Conservation (phyloP, 129 eudicot genomes). For the Tagetes erecta region DNA sequence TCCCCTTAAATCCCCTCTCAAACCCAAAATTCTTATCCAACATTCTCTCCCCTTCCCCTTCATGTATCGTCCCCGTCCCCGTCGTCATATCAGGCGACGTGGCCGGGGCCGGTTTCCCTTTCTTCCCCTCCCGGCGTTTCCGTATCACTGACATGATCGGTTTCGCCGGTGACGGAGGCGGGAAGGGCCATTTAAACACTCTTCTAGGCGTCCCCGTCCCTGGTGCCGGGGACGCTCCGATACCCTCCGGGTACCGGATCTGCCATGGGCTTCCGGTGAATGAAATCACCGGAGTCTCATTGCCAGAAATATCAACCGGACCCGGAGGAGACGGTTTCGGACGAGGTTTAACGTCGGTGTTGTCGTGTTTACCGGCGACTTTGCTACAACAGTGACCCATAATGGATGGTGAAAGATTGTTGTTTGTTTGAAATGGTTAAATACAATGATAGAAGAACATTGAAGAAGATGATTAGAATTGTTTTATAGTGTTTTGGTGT, state of each 20-base stretch:
- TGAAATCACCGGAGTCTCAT: slow-evolving; percentile 54
- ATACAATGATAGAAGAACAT: neutral
- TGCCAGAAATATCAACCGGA: neutral
- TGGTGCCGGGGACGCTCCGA: slow-evolving; percentile 69
- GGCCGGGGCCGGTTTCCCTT: slow-evolving; percentile 25
- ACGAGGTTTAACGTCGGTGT: slow-evolving; percentile 28
- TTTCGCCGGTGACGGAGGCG: slow-evolving; percentile 98
- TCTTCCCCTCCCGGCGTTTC: slow-evolving; percentile 52
- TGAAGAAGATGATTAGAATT: slow-evolving; percentile 4
- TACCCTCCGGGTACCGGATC: slow-evolving; percentile 71
- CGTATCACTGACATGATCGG: slow-evolving; percentile 83
- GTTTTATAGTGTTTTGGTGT: slow-evolving; percentile 16
- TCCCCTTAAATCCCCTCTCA: slow-evolving; percentile 54
- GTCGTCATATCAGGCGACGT: neutral
- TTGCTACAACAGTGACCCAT: slow-evolving; percentile 88
- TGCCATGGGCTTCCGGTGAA: slow-evolving; percentile 74
- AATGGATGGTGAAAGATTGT: slow-evolving; percentile 1
- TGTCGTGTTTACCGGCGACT: slow-evolving; percentile 28
- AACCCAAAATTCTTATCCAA: slow-evolving; percentile 84
- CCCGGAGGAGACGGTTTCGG: slow-evolving; percentile 31
- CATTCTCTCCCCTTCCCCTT: slow-evolving; percentile 39
- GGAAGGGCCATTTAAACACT: slow-evolving; percentile 84
- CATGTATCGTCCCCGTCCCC: slow-evolving; percentile 44
- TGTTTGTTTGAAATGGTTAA: neutral
- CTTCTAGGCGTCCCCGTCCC: slow-evolving; percentile 64